Evolutionary conservation across 2,329 filamentous ascomycete species (phyloP).

Genomic region (Colletotrichum costaricense): DNA sequence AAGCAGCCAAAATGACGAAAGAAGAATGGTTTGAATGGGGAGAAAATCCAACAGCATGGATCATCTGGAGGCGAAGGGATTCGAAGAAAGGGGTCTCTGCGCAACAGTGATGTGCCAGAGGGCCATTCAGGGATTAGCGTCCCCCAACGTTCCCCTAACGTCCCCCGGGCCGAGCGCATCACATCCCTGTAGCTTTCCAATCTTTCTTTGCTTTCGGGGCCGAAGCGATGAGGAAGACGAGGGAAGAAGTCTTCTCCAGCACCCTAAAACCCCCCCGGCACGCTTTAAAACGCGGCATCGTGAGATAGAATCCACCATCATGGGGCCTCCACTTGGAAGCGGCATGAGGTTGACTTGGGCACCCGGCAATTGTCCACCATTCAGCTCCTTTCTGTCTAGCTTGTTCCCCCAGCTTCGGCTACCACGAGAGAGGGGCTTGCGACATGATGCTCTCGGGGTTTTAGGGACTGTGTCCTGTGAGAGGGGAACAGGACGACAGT

Average conservation of each 20-base stretch:
- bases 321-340: not conserved
- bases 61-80: constrained; percentile 21
- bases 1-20: not conserved
- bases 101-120: constrained; percentile 12
- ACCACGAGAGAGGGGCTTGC: not conserved
- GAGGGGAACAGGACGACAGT: not conserved
- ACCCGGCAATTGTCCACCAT: not conserved
- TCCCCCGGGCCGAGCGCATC: not conserved
- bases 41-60: not conserved
- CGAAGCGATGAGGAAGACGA: not conserved
- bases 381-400: not conserved
- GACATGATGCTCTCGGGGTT: not conserved
- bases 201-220: not conserved
- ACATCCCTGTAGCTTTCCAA: not conserved
- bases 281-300: constrained; percentile 14
- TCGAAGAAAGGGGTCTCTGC: constrained; percentile 7
- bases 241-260: constrained; percentile 4
- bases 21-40: not conserved
- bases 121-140: constrained; percentile 8
- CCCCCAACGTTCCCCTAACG: not conserved
- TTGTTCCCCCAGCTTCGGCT: not conserved
- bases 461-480: not conserved
- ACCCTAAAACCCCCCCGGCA: constrained; percentile 17
- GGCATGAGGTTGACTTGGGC: constrained; percentile 8
- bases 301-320: not conserved